Base-by-base conservation (phyloP, 768 basidiomycete species). In the Lactifluus hygrophoroides region DNA sequence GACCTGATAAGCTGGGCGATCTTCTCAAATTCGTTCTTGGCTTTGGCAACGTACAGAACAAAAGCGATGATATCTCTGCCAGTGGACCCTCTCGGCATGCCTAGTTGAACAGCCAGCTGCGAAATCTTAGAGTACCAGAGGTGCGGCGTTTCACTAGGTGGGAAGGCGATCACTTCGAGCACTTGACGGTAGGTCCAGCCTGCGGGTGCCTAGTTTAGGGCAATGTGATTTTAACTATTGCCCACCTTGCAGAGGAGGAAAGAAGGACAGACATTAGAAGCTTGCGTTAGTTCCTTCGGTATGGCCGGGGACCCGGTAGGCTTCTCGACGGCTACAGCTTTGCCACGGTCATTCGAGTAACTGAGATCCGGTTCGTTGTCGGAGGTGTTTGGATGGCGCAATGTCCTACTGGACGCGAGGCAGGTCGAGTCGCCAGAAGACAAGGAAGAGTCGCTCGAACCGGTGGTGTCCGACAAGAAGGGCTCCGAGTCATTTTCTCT, bases 111-210 rank as follows among this genome's bases (percentile, higher is more conserved):
- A 23, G 34, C 43, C 34, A 54, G 23, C 32, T 45, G 9, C 16
- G 43, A 34, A 21, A 54, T 30, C 9, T 44, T 44, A 5, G 23
- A 17, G 21, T 44, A 23, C 53, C 53, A 54, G 21, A 45, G 43
- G 43, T 54, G 43, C 16, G 43, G 53, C 21, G 21, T 21, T 23
- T 45, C 43, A 27, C 23, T n/a, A 44, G 53, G 53, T 23, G 53
- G 53, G 32, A 54, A 45, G 14, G 43, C 53, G 16, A 43, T 32
- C 7, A 19, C 14, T 23, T 53, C 40, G n/a, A 53, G 40, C 0
- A 46, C n/a, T 27, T 48, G 45, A n/a, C 46, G 51, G 30, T 58
- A 58, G 38, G 45, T 48, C 57, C 57, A 58, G 45, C 57, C 57
- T 19, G 14, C 28, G 4, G 38, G 30, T 25, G 23, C 25, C 58